These are phyloP conservation scores for Meira nashicola DNA, from an alignment of 1,284 basidiomycete genomes.

Conservation along the genomic window DNA sequence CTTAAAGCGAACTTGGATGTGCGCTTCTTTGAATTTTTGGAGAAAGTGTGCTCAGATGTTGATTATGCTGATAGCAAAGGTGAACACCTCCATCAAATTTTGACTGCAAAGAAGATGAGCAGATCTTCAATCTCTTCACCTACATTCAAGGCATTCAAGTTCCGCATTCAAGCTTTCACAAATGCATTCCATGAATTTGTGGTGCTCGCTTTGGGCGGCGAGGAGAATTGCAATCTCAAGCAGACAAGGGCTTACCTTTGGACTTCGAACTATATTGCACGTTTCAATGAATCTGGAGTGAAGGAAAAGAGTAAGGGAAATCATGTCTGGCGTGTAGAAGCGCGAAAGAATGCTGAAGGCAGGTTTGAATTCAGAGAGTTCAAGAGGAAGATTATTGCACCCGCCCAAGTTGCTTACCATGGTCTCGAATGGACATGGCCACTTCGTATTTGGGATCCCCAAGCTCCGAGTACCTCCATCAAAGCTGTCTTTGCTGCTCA, in stretches of 20 bases:
- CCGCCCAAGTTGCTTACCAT: conserved; percentile 62
- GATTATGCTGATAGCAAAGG: conserved; percentile 89
- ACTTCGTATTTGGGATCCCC: conserved; percentile 94
- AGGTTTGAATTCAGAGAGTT: conserved; percentile 68
- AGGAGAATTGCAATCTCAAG: conserved; percentile 59
- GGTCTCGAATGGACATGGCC: conserved; percentile 85
- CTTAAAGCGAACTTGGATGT: conserved; percentile 76
- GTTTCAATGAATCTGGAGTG: conserved; percentile 87
- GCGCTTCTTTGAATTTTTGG: conserved; percentile 86
- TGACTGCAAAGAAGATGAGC: conserved; percentile 15
- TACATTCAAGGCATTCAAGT: conserved; percentile 99
- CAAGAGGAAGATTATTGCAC: conserved; percentile 57
- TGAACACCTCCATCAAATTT: conserved; percentile 92
- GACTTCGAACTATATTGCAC: conserved; percentile 83
- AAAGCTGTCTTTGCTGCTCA: conserved; percentile 76
- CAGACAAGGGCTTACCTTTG: conserved; percentile 68
- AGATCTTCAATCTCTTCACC: conserved; percentile 41
- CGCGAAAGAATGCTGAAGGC: conserved; percentile 62
- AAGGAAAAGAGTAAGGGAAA: conserved; percentile 99
- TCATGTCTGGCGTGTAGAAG: conserved; percentile 98
- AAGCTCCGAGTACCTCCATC: conserved; percentile 58
- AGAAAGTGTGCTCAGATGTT: conserved; percentile 82
- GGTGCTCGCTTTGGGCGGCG: conserved; percentile 54
- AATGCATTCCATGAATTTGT: conserved; percentile 92
- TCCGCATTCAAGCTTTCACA: conserved; percentile 97